phyloP scores from a whole-genome alignment of 2,329 filamentous ascomycete species.

The Fusarium nisikadoi region DNA sequence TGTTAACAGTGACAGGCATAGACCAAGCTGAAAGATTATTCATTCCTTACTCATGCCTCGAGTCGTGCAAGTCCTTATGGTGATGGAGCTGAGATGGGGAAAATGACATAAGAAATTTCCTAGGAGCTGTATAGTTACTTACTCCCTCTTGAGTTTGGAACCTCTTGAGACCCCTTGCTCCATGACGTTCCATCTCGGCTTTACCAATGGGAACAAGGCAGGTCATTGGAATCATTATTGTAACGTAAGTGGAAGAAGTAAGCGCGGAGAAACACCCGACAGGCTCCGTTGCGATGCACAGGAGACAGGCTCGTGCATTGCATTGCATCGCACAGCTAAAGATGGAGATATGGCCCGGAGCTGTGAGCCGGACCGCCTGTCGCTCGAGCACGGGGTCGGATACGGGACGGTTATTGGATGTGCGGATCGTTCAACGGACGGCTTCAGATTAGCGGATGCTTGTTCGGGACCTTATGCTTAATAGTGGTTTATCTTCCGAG shows the following conservation, averaged over 20 bases:
- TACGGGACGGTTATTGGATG: constrained; percentile 46
- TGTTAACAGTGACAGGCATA: neutral
- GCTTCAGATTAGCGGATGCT: constrained; percentile 45
- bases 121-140: neutral
- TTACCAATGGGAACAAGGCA: constrained; percentile 29
- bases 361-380: constrained; percentile 43
- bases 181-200: constrained; percentile 30
- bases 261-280: constrained; percentile 21
- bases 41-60: constrained; percentile 9
- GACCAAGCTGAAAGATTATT: neutral
- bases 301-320: constrained; percentile 19
- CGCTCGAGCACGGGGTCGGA: constrained; percentile 49
- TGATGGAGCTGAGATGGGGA: constrained; percentile 12
- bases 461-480: constrained; percentile 21
- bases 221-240: constrained; percentile 9
- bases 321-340: constrained; percentile 12
- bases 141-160: neutral
- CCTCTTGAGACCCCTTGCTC: constrained; percentile 1
- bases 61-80: constrained; percentile 6
- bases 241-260: constrained; percentile 6
- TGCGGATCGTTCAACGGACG: constrained; percentile 29
- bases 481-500: neutral
- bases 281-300: constrained; percentile 22
- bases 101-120: constrained; percentile 7
- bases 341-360: constrained; percentile 16